Conservation (phyloP, 495 filamentous ascomycete species). For the Pyrenula massariospora region DNA sequence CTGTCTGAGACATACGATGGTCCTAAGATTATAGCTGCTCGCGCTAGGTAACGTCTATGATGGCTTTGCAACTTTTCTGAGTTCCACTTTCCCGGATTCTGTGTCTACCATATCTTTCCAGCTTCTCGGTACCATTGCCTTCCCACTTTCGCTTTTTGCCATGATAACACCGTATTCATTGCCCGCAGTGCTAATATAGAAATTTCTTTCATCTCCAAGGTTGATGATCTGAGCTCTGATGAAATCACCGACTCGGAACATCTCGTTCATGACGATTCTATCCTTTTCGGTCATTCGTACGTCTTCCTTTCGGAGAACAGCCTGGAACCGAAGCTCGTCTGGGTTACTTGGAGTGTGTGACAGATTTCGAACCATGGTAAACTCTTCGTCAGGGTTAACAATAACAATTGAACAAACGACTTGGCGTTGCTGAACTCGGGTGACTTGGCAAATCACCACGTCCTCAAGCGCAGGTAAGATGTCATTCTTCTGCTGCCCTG, state of each 20-base stretch:
- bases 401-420: conserved; percentile 73
- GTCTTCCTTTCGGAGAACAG: conserved; percentile 64
- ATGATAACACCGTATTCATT: conserved; percentile 93
- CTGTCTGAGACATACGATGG: too few relatives aligned
- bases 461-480: conserved; percentile 71
- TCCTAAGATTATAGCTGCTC: too few relatives aligned
- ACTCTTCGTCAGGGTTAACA: conserved; percentile 44
- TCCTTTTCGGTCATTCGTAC: conserved; percentile 94
- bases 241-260: conserved; percentile 88
- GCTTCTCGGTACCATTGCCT: conserved; percentile 80
- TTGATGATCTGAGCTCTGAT: conserved; percentile 84
- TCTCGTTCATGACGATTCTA: conserved; percentile 76
- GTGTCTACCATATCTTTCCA: conserved; percentile 91
- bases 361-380: conserved; percentile 30
- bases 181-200: conserved; percentile 78
- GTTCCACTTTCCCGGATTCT: conserved; percentile 64
- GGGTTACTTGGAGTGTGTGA: conserved; percentile 33
- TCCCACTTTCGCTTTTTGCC: conserved; percentile 79
- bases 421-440: conserved; percentile 70
- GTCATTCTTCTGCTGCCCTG: conserved; percentile 41
- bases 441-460: conserved; percentile 71
- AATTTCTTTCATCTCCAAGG: conserved; percentile 84
- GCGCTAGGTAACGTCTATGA: too few relatives aligned
- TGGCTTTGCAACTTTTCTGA: conserved; percentile 87
- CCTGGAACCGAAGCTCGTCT: conserved; percentile 38